phyloP scores from a whole-genome alignment of 2,329 filamentous ascomycete genomes.

The Claviceps sp. region DNA sequence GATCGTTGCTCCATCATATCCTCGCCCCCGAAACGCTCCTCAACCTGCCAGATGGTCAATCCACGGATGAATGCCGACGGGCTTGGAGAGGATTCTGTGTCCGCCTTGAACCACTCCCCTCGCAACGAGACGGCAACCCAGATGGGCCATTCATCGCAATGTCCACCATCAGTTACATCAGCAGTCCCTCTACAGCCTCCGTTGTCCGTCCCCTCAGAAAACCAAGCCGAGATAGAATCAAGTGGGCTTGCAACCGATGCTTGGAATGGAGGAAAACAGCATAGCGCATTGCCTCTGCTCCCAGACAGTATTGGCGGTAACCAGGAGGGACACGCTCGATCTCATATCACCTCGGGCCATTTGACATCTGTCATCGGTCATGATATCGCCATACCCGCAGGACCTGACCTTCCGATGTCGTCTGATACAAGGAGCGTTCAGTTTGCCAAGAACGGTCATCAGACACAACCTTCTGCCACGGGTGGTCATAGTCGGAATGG shows the following conservation, averaged over 20 bases:
- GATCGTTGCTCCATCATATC: not conserved
- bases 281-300: constrained; percentile 5
- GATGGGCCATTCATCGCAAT: constrained; percentile 4
- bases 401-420: constrained; percentile 1
- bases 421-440: constrained; percentile 51
- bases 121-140: constrained; percentile 5
- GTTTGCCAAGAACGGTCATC: constrained; percentile 47
- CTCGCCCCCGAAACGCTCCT: not conserved
- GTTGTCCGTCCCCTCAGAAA: not conserved
- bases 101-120: constrained; percentile 9
- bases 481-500: constrained; percentile 43
- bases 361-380: not conserved
- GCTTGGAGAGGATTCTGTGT: constrained; percentile 8
- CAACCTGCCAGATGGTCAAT: not conserved
- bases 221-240: not conserved
- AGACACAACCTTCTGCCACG: constrained; percentile 28
- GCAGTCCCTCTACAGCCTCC: constrained; percentile 5
- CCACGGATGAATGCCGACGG: not conserved
- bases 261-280: constrained; percentile 9
- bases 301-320: not conserved
- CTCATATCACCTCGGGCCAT: not conserved
- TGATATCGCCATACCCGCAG: not conserved
- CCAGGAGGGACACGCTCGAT: not conserved
- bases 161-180: constrained; percentile 2
- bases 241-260: constrained; percentile 6